phyloP scores from a whole-genome alignment of 345 rosid species.

The Nasturtium officinale region DNA sequence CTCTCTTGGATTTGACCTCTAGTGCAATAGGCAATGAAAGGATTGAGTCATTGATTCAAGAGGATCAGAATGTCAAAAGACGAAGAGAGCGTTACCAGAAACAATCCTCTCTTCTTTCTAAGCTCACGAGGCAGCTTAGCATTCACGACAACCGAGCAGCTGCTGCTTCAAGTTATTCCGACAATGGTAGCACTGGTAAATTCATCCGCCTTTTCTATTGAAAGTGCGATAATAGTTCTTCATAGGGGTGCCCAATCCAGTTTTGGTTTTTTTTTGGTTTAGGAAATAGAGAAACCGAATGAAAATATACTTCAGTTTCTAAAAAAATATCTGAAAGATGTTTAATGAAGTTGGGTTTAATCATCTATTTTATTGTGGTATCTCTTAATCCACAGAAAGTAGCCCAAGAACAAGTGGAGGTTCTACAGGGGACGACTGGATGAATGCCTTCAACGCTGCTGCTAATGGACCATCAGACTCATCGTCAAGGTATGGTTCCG shows the following conservation, averaged over 20 bases:
- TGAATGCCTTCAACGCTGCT: slow-evolving; percentile 89
- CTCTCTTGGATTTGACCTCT: slow-evolving; percentile 24
- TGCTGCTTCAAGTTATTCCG: slow-evolving; percentile 77
- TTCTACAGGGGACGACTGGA: slow-evolving; percentile 86
- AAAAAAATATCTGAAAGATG: neutral
- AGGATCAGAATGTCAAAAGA: slow-evolving; percentile 83
- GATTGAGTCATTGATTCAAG: slow-evolving; percentile 88
- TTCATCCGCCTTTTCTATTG: neutral
- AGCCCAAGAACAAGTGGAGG: slow-evolving; percentile 71
- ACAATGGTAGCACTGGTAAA: slow-evolving; percentile 58
- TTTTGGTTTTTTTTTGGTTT: neutral
- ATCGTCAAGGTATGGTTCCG: slow-evolving; percentile 51
- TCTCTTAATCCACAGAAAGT: slow-evolving; percentile 57
- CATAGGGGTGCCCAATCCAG: neutral
- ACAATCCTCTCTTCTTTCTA: slow-evolving; percentile 82
- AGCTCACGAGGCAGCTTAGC: slow-evolving; percentile 80
- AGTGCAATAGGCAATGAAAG: slow-evolving; percentile 78
- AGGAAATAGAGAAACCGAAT: no score
- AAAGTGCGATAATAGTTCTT: neutral
- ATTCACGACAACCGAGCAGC: slow-evolving; percentile 92
- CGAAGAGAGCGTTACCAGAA: slow-evolving; percentile 80
- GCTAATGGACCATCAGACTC: slow-evolving; percentile 62
- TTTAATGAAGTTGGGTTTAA: neutral
- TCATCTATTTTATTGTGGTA: neutral
- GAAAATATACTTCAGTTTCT: no score